phyloP scores from a whole-genome alignment of 495 filamentous ascomycete species.

The Penicillium coffeae region DNA sequence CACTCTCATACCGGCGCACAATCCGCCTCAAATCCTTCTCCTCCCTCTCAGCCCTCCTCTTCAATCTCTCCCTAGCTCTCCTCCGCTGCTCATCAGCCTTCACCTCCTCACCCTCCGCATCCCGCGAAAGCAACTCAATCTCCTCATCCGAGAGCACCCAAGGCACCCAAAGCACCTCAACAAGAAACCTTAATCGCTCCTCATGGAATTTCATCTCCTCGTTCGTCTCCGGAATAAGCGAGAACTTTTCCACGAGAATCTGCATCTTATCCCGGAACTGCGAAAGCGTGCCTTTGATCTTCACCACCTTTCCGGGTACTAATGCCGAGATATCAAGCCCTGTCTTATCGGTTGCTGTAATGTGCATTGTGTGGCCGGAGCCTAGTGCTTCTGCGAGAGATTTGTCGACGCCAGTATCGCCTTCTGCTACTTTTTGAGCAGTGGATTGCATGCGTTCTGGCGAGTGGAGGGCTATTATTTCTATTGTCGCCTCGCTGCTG shows the following conservation, averaged over 20 bases:
- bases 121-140: constrained; percentile 48
- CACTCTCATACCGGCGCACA: constrained; percentile 32
- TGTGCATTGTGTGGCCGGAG: constrained; percentile 13
- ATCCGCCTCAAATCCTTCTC: constrained; percentile 35
- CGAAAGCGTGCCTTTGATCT: constrained; percentile 70
- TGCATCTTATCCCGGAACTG: constrained; percentile 61
- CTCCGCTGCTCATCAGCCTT: constrained; percentile 38
- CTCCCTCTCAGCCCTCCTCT: constrained; percentile 33
- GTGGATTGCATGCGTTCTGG: background rate
- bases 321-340: constrained; percentile 45
- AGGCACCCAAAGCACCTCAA: constrained; percentile 59
- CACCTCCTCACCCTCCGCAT: constrained; percentile 43
- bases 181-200: constrained; percentile 58
- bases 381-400: background rate
- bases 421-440: constrained; percentile 4
- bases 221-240: constrained; percentile 56
- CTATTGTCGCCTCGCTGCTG: constrained; percentile 73
- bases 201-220: constrained; percentile 76
- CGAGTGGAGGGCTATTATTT: constrained; percentile 44
- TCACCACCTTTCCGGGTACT: constrained; percentile 64
- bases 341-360: constrained; percentile 25
- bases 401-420: background rate
- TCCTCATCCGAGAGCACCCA: constrained; percentile 61
- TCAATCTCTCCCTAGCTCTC: constrained; percentile 32
- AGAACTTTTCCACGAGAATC: constrained; percentile 65